Base-by-base conservation (phyloP, 2,329 filamentous ascomycete species). In the Myriosclerotinia duriaeana region DNA sequence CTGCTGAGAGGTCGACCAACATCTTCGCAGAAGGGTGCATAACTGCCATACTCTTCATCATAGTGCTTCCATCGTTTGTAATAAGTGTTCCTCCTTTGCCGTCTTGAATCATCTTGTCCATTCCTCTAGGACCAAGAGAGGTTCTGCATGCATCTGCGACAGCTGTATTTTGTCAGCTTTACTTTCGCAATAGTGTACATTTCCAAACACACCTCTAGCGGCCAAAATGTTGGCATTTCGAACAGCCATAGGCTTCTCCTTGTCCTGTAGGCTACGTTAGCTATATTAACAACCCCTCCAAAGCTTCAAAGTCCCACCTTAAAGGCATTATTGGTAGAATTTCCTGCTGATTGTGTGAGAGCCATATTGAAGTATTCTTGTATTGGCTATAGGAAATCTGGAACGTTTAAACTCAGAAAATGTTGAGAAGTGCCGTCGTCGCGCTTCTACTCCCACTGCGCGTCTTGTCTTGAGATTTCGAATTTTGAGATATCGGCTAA, bases 11-110 rank as follows among this genome's bases (percentile, higher is more conserved):
- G 79, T 99, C 93, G 76, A 99, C 95, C 73, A 99, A 85, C 95
- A 99, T 99, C 83, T 97, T 97, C 62, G 95, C 95, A 59, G 96
- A 96, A n/a, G 95, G 95, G 78, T 99, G 95, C 90, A 99, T 93
- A 72, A 99, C 95, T 72, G 92, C 91, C 95, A 99, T 98, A 83
- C 94, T 94, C 82, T 91, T 96, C 77, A 99, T 83, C 94, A 99
- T 99, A 67, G 95, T 99, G 83, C 96, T 96, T 79, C 95, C 95
- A 81, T 99, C 95, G 84, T 99, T 99, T 77, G 95, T 99, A 82
- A 99, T 99, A 79, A 98, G 95, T 67, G 93, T 97, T 80, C 96
- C 92, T 81, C 94, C 95, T 54, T 66, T 66, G 14, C 70, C 71
- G 34, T 66, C 96, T 84, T 96, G 91, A 75, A 99, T 98, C 75